Evolutionary conservation across 164 flowering plant genomes (phyloP), one percentile per base, ranked within the genome.

Genomic region (Protea cynaroides): DNA sequence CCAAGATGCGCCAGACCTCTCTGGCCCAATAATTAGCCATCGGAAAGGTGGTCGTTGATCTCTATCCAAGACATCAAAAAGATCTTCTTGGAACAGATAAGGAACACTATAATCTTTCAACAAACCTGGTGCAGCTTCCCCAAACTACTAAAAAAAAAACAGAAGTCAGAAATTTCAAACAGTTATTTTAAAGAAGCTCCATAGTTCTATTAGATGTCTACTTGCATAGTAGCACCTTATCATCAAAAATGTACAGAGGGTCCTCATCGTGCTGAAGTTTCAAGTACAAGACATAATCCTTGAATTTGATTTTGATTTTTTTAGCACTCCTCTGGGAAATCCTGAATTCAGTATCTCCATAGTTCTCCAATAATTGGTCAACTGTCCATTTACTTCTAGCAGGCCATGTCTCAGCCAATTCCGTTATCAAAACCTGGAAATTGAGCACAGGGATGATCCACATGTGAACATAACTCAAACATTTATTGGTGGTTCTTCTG

Each of bases 1-100:
- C 98, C 98, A 94, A 15, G 98, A 94, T 24, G 98, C 97, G 79
- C 98, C 98, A 63, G 98, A 94, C 67, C 98, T 90, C 78, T 91
- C 90, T 53, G 98, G 98, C 49, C 98, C 98, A 79, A 91, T 82
- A 54, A 94, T 87, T 67, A 94, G 81, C 98, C 98, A 94, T 79
- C 98, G 84, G 72, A 72, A 94, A 43, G 96, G 79, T 43, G 98
- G 98, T 7, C 97, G 80, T 58, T 84, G 70, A 53, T 90, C 93
- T 63, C 54, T 70, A 66, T 84, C 85, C 64, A 94, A 75, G 37
- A 87, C 81, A 74, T 89, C 95, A 70, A 91, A 89, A 50, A 74
- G 75, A 74, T 94, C 97, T 81, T 94, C 98, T 80, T 71, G 83
- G 70, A 94, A 94, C 53, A 94, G 68, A 75, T 83, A 76, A 64